Base-by-base conservation (phyloP, 1,139 yeast species). In the Martiniozyma asiatica region DNA sequence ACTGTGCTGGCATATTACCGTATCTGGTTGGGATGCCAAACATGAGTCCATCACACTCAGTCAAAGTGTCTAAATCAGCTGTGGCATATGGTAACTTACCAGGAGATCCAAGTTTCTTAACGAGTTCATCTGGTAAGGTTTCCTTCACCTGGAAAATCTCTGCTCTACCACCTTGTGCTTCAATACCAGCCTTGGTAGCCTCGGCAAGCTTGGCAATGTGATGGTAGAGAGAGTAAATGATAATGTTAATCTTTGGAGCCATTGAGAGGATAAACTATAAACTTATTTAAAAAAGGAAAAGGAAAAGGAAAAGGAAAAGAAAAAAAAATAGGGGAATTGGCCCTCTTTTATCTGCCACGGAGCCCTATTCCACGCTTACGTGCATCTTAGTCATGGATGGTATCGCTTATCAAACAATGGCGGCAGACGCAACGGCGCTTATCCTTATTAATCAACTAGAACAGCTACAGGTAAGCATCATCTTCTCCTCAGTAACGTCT, bases 11-110 rank as follows among this genome's bases (percentile, higher is more conserved):
- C 63, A 66, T 65, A 59, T 68, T 76, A 56, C 93, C 93, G 52
- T 53, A 80, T 59, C 93, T 70, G 35, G 93, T 79, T 45, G 92
- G 87, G 37, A 79, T 58, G 50, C 93, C 93, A 42, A 80, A 77
- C 47, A 80, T 44, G 61, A 77, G 76, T 20, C 75, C 84, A 51
- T 80, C 89, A 59, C 73, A 78, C 42, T 64, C 56, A 22, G 59
- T 55, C 46, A 80, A 63, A 17, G 73, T 68, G 11, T 64, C 73
- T 12, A 56, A 45, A 13, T 79, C 60, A 28, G 82, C 79, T 50
- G 69, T 61, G 47, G 87, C 85, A 55, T 66, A 72, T 40, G 68
- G 64, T 36, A 77, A 65, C 51, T 70, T 74, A 25, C 74, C 63
- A 33, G 82, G 75, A 37, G 87, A 84, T 44, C 72, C 70, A 65